Conservation (phyloP, 345 rosid genomes). For the Gossypium anomalum region DNA sequence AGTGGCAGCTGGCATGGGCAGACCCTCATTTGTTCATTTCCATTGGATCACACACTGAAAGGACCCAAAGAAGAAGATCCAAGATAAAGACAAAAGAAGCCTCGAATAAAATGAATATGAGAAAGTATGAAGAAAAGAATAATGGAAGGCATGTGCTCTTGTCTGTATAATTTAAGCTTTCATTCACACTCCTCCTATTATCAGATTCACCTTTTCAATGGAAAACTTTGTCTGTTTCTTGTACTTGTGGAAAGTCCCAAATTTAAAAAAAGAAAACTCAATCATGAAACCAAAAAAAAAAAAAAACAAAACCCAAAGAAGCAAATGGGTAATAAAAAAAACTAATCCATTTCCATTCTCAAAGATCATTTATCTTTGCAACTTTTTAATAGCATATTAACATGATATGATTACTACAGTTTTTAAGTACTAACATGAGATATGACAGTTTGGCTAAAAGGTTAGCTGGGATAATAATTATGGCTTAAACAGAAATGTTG, state of each 20-base stretch:
- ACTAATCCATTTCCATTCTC: conserved; percentile 25
- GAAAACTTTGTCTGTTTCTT: conserved; percentile 34
- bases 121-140: conserved; percentile 22
- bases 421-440: not conserved
- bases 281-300: conserved; percentile 15
- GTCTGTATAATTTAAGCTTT: conserved; percentile 3
- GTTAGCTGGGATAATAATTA: conserved; percentile 20
- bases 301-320: not conserved
- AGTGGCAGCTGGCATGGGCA: conserved; percentile 20
- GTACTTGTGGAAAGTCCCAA: conserved; percentile 32
- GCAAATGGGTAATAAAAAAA: conserved; percentile 9
- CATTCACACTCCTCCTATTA: conserved; percentile 12
- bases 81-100: conserved; percentile 30
- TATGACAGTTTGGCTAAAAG: not conserved
- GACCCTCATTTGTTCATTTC: conserved; percentile 14
- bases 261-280: conserved; percentile 21
- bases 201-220: conserved; percentile 20
- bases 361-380: conserved; percentile 25
- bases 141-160: conserved; percentile 27
- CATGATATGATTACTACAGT: conserved; percentile 11
- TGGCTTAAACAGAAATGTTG: conserved; percentile 5
- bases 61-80: conserved; percentile 14
- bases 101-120: not conserved
- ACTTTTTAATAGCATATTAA: not conserved
- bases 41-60: conserved; percentile 23